Percentiles rank a stretch among this genome's conserved stretches.
phyloP scores from a whole-genome alignment of 1,284 basidiomycete genomes.

The Heterobasidion parviporum region DNA sequence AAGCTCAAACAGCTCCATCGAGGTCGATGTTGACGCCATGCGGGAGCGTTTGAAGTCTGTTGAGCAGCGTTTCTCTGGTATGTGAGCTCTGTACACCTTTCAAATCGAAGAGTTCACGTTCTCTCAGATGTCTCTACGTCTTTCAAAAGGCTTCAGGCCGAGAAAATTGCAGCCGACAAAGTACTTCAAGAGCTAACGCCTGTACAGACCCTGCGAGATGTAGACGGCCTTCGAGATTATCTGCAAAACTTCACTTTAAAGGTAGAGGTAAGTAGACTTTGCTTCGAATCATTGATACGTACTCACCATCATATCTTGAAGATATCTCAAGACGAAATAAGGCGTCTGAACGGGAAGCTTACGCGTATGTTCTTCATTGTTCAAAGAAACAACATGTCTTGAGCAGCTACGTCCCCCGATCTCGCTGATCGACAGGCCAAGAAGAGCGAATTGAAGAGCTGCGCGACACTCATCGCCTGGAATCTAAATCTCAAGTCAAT shows the following conservation, averaged over 20 bases:
- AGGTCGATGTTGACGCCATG: constrained; percentile 42
- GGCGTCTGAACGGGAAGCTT: constrained; percentile 62
- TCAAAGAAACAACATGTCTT: too few relatives aligned
- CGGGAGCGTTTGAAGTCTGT: constrained; percentile 58
- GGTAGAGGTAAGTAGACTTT: constrained; percentile 44
- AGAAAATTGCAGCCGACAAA: constrained; percentile 62
- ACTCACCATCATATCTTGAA: constrained; percentile 18
- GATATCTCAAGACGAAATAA: constrained; percentile 69
- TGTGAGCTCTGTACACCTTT: constrained; percentile 7
- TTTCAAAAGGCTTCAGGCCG: constrained; percentile 65
- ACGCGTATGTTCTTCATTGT: constrained; percentile 40
- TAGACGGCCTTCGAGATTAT: constrained; percentile 65
- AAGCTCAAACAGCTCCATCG: not conserved
- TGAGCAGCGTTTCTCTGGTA: constrained; percentile 67
- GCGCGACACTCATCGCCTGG: constrained; percentile 72
- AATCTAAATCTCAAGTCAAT: constrained; percentile 67
- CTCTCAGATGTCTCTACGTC: constrained; percentile 63
- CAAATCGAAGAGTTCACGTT: not conserved
- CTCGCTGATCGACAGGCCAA: constrained; percentile 47
- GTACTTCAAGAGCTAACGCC: constrained; percentile 71
- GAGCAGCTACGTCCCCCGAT: not conserved
- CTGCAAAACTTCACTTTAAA: constrained; percentile 63
- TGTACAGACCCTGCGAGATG: constrained; percentile 57
- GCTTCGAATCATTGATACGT: not conserved
- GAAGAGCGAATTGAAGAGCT: constrained; percentile 80